Percentiles rank a stretch among this genome's conserved stretches.
Evolutionary conservation across 495 filamentous ascomycete species (phyloP).

Genomic region (Penicillium verhagenii): DNA sequence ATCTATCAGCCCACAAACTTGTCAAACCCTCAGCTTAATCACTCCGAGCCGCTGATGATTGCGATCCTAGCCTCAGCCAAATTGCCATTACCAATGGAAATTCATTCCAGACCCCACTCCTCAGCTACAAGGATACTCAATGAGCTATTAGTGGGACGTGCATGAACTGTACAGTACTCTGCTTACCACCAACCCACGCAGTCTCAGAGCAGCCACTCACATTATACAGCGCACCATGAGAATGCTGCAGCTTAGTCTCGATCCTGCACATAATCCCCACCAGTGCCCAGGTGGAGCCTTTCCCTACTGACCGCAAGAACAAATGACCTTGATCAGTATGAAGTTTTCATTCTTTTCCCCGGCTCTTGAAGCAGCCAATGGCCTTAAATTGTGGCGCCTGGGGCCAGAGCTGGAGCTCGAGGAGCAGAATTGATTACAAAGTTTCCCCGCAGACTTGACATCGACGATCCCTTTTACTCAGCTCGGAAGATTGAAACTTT

Average conservation of each 20-base stretch:
- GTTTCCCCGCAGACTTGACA: too few relatives aligned
- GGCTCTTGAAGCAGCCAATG: neutral
- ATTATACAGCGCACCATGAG: neutral
- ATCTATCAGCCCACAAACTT: too few relatives aligned
- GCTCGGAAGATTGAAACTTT: too few relatives aligned
- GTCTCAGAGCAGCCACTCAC: neutral
- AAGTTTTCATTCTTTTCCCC: neutral
- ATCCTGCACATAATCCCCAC: neutral
- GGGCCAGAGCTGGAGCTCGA: neutral
- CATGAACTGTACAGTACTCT: neutral
- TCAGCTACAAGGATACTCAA: too few relatives aligned
- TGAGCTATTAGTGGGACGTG: neutral
- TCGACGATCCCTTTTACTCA: too few relatives aligned
- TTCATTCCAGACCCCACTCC: neutral
- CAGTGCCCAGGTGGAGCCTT: neutral
- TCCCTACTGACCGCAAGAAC: neutral
- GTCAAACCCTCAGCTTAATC: too few relatives aligned
- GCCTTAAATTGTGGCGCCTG: neutral
- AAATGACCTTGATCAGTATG: neutral
- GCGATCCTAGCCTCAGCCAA: neutral
- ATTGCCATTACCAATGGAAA: neutral
- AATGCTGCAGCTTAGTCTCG: neutral
- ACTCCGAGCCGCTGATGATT: too few relatives aligned
- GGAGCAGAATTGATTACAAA: too few relatives aligned
- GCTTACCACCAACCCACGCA: neutral